Conservation (phyloP, 2,329 filamentous ascomycete genomes). For the Aspergillus sojae region DNA sequence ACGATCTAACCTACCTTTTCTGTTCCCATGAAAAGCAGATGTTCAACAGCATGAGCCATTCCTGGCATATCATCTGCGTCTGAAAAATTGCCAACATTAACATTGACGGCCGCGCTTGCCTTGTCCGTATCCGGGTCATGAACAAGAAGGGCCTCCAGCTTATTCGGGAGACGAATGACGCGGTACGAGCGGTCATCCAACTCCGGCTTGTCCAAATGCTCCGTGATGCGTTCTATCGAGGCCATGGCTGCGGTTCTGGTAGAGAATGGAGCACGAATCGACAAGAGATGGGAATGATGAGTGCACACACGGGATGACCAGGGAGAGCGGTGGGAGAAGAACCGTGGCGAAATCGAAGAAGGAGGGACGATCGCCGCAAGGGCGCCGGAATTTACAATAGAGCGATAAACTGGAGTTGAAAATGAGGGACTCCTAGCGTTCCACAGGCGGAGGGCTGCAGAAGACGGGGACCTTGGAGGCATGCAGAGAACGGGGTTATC, state of each 20-base stretch:
- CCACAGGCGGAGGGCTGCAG: slow-evolving; percentile 20
- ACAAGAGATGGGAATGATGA: slow-evolving; percentile 24
- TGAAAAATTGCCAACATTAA: slow-evolving; percentile 94
- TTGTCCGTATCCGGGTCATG: slow-evolving; percentile 96
- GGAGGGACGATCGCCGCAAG: slow-evolving; percentile 20
- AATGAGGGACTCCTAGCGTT: slow-evolving; percentile 18
- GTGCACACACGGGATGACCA: slow-evolving; percentile 8
- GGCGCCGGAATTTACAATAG: slow-evolving; percentile 15
- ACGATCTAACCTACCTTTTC: slow-evolving; percentile 67
- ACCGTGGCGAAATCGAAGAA: slow-evolving; percentile 21
- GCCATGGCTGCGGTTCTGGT: slow-evolving; percentile 32
- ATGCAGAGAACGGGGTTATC: slow-evolving; percentile 25
- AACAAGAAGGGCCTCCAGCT: slow-evolving; percentile 87
- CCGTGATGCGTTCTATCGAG: slow-evolving; percentile 58
- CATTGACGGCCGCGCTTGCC: slow-evolving; percentile 91
- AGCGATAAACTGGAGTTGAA: slow-evolving; percentile 18
- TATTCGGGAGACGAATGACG: slow-evolving; percentile 80
- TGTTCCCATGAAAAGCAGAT: slow-evolving; percentile 97
- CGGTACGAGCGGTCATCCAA: slow-evolving; percentile 86
- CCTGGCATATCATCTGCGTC: slow-evolving; percentile 89
- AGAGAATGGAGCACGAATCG: slow-evolving; percentile 21
- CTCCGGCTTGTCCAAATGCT: slow-evolving; percentile 77
- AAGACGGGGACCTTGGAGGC: slow-evolving; percentile 39
- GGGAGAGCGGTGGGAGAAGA: slow-evolving; percentile 14
- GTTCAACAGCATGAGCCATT: slow-evolving; percentile 94